Base-by-base conservation (phyloP, 495 filamentous ascomycete species). In the Penicillium bialowiezense region DNA sequence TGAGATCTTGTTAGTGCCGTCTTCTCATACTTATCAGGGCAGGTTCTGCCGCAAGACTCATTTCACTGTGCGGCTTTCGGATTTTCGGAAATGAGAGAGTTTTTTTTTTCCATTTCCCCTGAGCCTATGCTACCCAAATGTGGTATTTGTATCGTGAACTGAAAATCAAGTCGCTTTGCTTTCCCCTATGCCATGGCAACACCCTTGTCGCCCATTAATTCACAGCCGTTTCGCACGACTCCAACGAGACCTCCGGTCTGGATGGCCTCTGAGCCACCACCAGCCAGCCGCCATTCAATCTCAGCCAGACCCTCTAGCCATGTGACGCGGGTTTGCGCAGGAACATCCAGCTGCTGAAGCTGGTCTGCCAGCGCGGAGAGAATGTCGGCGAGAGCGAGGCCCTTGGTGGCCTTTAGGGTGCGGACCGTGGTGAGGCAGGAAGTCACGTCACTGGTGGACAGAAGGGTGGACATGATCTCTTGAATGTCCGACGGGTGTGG, bases 171-270 rank as follows among this genome's bases (percentile, higher is more conserved):
- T 33, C 37, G 17, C 35, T 38, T 24, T 42, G 13, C n/a, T n/a
- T n/a, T n/a, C 26, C 28, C 29, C 54, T 56, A 68, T 51, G 48
- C 54, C 49, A 50, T 33, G 23, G 39, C 28, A 19, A 62, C 41
- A 10, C 52, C 56, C 31, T 63, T 60, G 36, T 64, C 59, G 15
- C 65, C 67, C 75, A 87, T 79, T 48, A 96, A 66, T 66, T 95
- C 92, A 29, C 86, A 89, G 0, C 95, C 93, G 54, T 83, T 85
- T 55, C 93, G 83, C 29, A 98, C 79, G 6, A 95, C 89, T 0
- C 95, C 93, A 2, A 97, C 89, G 41, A 97, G 68, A 0, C 89
- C 93, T 5, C 93, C 91, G 1, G 92, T 97, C 76, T 98, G 93
- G 42, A 97, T 79, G 9, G 69, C 68, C 72, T 98, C 93, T n/a